These are phyloP conservation scores for Bipolaris oryzae DNA, from an alignment of 2,329 filamentous ascomycete genomes.

Conservation along the genomic window DNA sequence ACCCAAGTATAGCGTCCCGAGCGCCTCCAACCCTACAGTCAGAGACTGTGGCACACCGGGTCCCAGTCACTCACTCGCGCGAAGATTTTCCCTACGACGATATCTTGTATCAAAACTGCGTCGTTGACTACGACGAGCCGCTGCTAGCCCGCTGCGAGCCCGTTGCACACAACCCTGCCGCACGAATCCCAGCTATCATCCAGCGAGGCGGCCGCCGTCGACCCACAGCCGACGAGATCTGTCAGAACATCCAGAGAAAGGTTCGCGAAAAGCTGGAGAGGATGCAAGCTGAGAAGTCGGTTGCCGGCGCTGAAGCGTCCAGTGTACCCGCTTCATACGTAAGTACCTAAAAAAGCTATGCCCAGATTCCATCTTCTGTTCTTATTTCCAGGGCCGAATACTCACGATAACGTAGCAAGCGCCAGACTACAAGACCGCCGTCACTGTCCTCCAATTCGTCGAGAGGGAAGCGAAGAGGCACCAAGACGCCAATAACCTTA, in stretches of 20 bases:
- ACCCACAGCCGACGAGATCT: constrained; percentile 4
- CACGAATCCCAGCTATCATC: constrained; percentile 15
- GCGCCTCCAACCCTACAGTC: neutral
- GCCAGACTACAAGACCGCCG: neutral
- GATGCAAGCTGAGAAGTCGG: neutral
- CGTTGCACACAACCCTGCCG: constrained; percentile 14
- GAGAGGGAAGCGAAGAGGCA: constrained; percentile 7
- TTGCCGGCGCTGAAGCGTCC: neutral
- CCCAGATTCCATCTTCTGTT: neutral
- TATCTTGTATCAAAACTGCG: constrained; percentile 3
- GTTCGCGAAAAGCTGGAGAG: neutral
- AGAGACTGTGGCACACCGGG: neutral
- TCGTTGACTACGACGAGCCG: constrained; percentile 20
- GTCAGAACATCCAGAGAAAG: constrained; percentile 7
- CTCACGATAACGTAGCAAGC: neutral
- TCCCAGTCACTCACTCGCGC: neutral
- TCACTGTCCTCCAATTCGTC: constrained; percentile 15
- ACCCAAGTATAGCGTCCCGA: neutral
- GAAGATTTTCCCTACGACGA: neutral
- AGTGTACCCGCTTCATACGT: neutral
- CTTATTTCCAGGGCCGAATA: neutral
- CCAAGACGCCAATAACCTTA: constrained; percentile 3
- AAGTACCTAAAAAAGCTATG: neutral
- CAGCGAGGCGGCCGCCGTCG: constrained; percentile 9
- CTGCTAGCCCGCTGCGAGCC: constrained; percentile 19